Base-by-base conservation (phyloP, 345 rosid species). In the Hirschfeldia incana region DNA sequence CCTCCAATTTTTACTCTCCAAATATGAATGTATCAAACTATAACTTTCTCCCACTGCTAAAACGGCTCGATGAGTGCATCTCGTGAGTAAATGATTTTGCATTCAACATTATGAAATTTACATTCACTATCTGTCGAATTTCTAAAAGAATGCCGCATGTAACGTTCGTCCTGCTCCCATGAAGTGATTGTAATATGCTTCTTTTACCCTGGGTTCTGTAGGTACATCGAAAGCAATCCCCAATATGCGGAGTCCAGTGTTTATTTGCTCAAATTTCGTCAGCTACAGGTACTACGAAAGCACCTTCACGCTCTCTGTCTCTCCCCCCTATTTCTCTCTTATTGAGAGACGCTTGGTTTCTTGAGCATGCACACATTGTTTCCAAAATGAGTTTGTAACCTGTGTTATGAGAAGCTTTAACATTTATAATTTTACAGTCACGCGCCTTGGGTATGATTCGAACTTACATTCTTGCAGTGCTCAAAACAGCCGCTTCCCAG, bases 381-480 rank as follows among this genome's bases (percentile, higher is more conserved):
- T 29, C 37, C 42, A 49, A 9, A 67, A 62, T 53, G 60, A n/a
- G 29, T 30, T 64, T 57, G 63, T 61, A 29, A 57, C 76, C 64
- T 68, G 60, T 49, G 26, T 49, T 30, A n/a, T 69, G 55, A 46
- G 76, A 57, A 65, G 21, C 37, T 70, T 46, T 65, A 82, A 67
- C 69, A 28, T 78, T 34, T 65, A 33, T 8, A 57, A 30, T 75
- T 74, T 76, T 71, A 81, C 96, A 94, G 98, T 92, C 98, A 81
- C 93, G 98, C 61, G 98, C 98, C 61, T 84, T 94, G 75, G 98
- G 98, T 26, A 85, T 94, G 94, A 91, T 94, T 65, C 96, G 98
- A 37, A 83, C 92, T 67, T 90, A 92, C 82, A 92, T 92, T 32
- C 92, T 91, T 85, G 86, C 97, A 37, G 89, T 92, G 84, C 90